phyloP scores from a whole-genome alignment of 345 rosid species.

The Mangifera indica region DNA sequence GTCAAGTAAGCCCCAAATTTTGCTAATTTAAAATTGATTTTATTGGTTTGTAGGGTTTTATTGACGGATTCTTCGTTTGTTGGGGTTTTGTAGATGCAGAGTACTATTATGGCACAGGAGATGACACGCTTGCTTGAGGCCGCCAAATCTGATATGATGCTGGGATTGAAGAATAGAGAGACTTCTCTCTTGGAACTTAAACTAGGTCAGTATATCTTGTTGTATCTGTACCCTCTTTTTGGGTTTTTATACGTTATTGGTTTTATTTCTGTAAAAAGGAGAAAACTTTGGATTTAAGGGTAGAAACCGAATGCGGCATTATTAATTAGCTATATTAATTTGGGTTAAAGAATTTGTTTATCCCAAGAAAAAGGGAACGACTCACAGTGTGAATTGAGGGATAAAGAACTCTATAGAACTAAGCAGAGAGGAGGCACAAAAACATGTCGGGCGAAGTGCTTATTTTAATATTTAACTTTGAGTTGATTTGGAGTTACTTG shows the following conservation, averaged over 20 bases:
- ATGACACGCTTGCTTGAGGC: conserved; percentile 44
- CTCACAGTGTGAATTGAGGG: not conserved
- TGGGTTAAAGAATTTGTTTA: not conserved
- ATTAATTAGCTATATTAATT: not conserved
- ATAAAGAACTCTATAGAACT: not conserved
- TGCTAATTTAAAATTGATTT: conserved; percentile 29
- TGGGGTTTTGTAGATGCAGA: conserved; percentile 36
- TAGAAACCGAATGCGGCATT: not conserved
- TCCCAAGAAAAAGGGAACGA: not conserved
- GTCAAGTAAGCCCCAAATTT: conserved; percentile 36
- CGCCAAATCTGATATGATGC: conserved; percentile 50
- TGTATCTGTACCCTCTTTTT: not conserved
- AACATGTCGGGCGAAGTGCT: not conserved
- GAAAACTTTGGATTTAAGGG: not conserved
- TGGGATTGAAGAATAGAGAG: conserved; percentile 59
- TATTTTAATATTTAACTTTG: not conserved
- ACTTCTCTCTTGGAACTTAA: conserved; percentile 46
- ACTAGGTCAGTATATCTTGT: conserved; percentile 40
- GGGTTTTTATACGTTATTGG: not conserved
- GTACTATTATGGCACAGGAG: conserved; percentile 40
- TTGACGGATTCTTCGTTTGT: not conserved
- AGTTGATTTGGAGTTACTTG: conserved; percentile 5
- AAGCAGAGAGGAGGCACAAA: not conserved
- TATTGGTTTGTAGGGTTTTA: conserved; percentile 18
- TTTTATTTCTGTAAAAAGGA: not conserved